Conservation (phyloP, 768 basidiomycete genomes). For the Artomyces pyxidatus region DNA sequence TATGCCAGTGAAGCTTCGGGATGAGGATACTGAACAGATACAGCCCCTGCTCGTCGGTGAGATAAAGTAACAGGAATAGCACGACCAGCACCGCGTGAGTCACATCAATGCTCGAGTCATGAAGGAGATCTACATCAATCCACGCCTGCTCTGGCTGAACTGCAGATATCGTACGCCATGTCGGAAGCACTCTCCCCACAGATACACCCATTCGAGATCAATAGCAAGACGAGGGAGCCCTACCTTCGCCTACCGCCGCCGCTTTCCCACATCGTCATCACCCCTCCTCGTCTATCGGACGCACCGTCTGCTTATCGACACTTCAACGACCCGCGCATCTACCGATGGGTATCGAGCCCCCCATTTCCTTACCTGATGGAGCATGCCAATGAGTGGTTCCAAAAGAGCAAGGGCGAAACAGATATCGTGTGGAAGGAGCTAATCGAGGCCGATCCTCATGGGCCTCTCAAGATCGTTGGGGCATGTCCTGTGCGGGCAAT, state of each 20-base stretch:
- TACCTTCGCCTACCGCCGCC: slow-evolving; percentile 48
- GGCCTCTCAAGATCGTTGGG: slow-evolving; percentile 1
- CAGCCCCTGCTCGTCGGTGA: too few species aligned
- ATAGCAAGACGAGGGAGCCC: slow-evolving; percentile 38
- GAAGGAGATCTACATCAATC: too few species aligned
- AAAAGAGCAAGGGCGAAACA: slow-evolving; percentile 15
- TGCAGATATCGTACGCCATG: too few species aligned
- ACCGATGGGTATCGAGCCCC: slow-evolving; percentile 35
- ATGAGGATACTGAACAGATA: too few species aligned
- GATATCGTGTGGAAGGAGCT: slow-evolving; percentile 18
- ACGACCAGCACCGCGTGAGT: too few species aligned
- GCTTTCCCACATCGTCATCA: slow-evolving; percentile 47
- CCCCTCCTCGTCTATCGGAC: slow-evolving; percentile 45
- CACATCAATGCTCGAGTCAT: too few species aligned
- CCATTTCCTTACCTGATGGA: slow-evolving; percentile 46
- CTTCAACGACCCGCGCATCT: slow-evolving; percentile 45
- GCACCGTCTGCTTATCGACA: slow-evolving; percentile 26
- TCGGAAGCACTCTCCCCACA: background rate
- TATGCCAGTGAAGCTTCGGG: too few species aligned
- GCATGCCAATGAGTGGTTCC: slow-evolving; percentile 33
- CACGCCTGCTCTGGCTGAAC: too few species aligned
- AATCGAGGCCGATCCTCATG: slow-evolving; percentile 22
- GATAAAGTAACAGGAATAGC: too few species aligned
- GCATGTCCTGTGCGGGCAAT: slow-evolving; percentile 7
- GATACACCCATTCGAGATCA: slow-evolving; percentile 24